Evolutionary conservation across 1,139 yeast species (phyloP).

Genomic region (Scheffersomyces stambukii): DNA sequence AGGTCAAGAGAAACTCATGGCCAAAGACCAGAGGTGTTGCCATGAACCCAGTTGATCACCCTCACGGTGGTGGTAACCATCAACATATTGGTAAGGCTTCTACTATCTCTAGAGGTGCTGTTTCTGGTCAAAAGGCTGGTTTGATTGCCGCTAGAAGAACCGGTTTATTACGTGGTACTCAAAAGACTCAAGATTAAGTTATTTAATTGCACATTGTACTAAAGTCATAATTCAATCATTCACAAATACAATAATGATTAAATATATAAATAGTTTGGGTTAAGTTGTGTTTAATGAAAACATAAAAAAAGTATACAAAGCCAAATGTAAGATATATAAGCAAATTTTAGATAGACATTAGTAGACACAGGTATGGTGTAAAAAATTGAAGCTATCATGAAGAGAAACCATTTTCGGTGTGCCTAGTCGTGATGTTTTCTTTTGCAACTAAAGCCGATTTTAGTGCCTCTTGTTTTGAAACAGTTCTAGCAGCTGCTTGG

Average conservation of each 20-base stretch:
- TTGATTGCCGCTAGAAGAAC: conserved; percentile 99
- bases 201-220: conserved; percentile 11
- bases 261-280: conserved; percentile 9
- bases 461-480: no score
- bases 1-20: conserved; percentile 99
- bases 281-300: conserved; percentile 6
- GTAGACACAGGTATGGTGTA: no score
- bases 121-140: conserved; percentile 99
- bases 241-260: conserved; percentile 4
- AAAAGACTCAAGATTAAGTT: conserved; percentile 80
- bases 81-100: conserved; percentile 99
- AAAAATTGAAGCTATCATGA: no score
- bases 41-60: conserved; percentile 99
- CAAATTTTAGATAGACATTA: no score
- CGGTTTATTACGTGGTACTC: conserved; percentile 99
- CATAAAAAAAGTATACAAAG: conserved; percentile 5
- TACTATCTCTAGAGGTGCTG: conserved; percentile 99
- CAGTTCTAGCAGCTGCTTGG: conserved; percentile 30
- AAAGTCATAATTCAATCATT: no score
- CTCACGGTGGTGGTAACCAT: conserved; percentile 99
- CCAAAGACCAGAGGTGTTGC: conserved; percentile 99
- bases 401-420: no score
- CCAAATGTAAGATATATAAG: no score
- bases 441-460: no score
- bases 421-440: no score